Base-by-base conservation (phyloP, 257 asterid species). In the Solanum chilense region DNA sequence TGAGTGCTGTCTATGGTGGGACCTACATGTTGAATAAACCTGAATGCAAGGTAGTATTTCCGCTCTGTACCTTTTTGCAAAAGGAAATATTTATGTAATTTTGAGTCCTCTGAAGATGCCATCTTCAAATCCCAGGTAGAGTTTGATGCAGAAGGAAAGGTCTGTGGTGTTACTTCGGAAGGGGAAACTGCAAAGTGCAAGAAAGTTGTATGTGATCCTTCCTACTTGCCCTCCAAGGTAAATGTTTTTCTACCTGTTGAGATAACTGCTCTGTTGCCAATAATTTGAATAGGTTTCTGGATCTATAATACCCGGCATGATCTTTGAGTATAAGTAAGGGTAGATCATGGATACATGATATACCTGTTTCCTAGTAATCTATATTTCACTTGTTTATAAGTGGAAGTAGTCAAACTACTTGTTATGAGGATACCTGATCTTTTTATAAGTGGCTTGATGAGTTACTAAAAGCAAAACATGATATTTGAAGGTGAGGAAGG, bases 1-100 rank as follows among this genome's bases (percentile, higher is more conserved):
- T 96, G 29, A 96, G 99, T 93, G 99, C 99, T 86, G 99, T 96
- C 73, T 96, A 95, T 90, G 99, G 99, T 88, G 99, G 99, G 91
- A 96, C 99, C 85, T 96, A 96, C 91, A 96, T 96, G 99, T 89
- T 96, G 95, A 92, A 90, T 89, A 96, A 96, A 89, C 99, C 98
- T 42, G 98, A 95, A 78, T 96, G 99, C 94, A 94, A 94, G 98
- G 99, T 95, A 77, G 70, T 23, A 21, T 88, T 45, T 64, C 39
- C 71, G 21, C 49, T 85, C 77, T 81, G 45, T 81, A 47, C 37
- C 84, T 45, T 47, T 78, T 47, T 47, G 84, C 66, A 15, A 76
- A 76, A 14, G 49, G 81, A 76, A n/a, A 45, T 44, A 42, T 44
- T 45, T 27, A 27, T 47, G 15, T 16, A 80, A 49, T 18, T 80